Conservation (phyloP, 495 filamentous ascomycete genomes). For the Lasiosphaeria hispida region DNA sequence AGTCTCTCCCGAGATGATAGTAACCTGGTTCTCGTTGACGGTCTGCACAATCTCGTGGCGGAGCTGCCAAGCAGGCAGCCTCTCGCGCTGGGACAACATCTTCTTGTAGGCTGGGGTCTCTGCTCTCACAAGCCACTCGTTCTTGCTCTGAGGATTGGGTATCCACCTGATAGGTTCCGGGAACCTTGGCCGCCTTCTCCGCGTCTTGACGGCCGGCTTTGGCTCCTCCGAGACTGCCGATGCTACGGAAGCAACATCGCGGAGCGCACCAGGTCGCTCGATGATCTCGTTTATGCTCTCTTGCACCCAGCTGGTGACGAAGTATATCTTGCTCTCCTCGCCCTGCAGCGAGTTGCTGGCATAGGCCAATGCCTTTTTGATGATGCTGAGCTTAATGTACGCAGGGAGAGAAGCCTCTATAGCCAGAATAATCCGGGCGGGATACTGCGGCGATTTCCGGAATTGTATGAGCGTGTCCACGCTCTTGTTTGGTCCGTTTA, state of each 20-base stretch:
- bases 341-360: slow-evolving; percentile 67
- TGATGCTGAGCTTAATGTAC: slow-evolving; percentile 87
- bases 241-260: slow-evolving; percentile 72
- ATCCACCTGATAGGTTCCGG: slow-evolving; percentile 50
- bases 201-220: slow-evolving; percentile 24
- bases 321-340: slow-evolving; percentile 81
- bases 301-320: slow-evolving; percentile 87
- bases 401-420: slow-evolving; percentile 72
- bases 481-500: slow-evolving; percentile 40
- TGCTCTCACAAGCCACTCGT: slow-evolving; percentile 46
- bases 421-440: slow-evolving; percentile 70
- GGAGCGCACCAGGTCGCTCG: slow-evolving; percentile 74
- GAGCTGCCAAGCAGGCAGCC: slow-evolving; percentile 84
- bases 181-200: slow-evolving; percentile 45
- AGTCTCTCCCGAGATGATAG: slow-evolving; percentile 95
- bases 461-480: slow-evolving; percentile 50
- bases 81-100: slow-evolving; percentile 66
- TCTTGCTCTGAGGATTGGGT: slow-evolving; percentile 38
- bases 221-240: slow-evolving; percentile 54
- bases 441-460: slow-evolving; percentile 62
- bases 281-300: slow-evolving; percentile 71
- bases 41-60: slow-evolving; percentile 71
- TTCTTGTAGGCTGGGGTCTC: slow-evolving; percentile 59
- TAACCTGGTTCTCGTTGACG: slow-evolving; percentile 75
- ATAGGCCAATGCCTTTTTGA: slow-evolving; percentile 70